Evolutionary conservation across 2,329 filamentous ascomycete genomes (phyloP).

Genomic region (Monosporascus sp.): DNA sequence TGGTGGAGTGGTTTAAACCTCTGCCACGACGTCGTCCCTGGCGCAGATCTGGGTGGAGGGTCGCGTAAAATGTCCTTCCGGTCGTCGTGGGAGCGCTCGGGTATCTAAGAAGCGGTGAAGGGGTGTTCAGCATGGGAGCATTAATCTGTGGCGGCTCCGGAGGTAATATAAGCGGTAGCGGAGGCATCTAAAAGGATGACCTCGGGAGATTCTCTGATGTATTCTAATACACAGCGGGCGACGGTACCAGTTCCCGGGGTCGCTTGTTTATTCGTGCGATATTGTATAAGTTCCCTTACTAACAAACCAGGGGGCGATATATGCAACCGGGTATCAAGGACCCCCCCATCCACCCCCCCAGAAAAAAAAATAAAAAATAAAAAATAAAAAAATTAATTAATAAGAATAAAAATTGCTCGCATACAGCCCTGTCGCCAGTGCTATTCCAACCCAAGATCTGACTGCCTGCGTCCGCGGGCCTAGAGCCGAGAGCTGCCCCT

Average conservation of each 20-base stretch:
- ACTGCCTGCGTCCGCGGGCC: too few relatives aligned
- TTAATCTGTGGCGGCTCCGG: slow-evolving; percentile 40
- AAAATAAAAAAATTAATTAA: too few relatives aligned
- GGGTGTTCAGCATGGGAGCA: slow-evolving; percentile 34
- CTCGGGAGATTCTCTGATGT: slow-evolving; percentile 49
- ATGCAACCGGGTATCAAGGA: too few relatives aligned
- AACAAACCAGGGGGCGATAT: too few relatives aligned
- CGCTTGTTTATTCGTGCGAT: slow-evolving; percentile 5
- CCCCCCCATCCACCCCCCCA: too few relatives aligned
- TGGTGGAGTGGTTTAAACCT: slow-evolving; percentile 12
- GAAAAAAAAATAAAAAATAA: too few relatives aligned
- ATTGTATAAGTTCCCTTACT: background rate
- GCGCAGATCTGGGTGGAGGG: slow-evolving; percentile 42
- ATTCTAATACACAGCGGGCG: slow-evolving; percentile 49
- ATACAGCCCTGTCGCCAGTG: too few relatives aligned
- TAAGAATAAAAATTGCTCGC: too few relatives aligned
- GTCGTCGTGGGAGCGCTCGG: slow-evolving; percentile 36
- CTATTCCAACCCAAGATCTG: too few relatives aligned
- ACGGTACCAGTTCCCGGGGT: slow-evolving; percentile 11
- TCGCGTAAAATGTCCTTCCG: slow-evolving; percentile 40
- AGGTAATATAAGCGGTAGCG: slow-evolving; percentile 51
- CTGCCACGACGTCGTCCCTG: slow-evolving; percentile 44
- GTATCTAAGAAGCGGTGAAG: slow-evolving; percentile 52
- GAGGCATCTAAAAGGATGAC: slow-evolving; percentile 46
- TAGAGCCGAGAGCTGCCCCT: too few relatives aligned